Conservation (phyloP, 257 asterid genomes). For the Lycium barbarum region DNA sequence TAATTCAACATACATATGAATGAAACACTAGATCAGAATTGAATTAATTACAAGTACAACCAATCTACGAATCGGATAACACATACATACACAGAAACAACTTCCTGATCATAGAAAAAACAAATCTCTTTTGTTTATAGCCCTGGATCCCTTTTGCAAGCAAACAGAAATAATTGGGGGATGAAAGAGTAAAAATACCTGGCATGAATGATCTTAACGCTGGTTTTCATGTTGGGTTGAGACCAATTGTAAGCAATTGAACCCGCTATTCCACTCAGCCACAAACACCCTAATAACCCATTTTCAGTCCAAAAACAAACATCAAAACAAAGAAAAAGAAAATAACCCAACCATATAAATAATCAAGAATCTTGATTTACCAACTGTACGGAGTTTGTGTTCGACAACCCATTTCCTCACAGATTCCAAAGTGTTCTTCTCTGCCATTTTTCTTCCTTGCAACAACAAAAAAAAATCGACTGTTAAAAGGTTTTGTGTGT, state of each 20-base stretch:
- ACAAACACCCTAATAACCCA: conserved; percentile 44
- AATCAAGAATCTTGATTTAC: conserved; percentile 38
- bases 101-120: background rate
- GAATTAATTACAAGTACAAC: background rate
- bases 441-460: conserved; percentile 49
- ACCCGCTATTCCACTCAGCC: conserved; percentile 73
- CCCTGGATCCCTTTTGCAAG: background rate
- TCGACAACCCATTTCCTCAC: conserved; percentile 81
- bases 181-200: conserved; percentile 46
- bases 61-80: background rate
- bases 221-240: conserved; percentile 87
- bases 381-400: conserved; percentile 85
- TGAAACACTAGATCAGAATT: background rate
- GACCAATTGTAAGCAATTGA: conserved; percentile 96
- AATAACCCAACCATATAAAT: background rate
- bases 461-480: background rate
- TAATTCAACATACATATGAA: background rate
- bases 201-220: conserved; percentile 91
- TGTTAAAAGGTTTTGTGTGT: background rate
- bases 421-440: conserved; percentile 58
- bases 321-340: background rate
- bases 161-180: background rate
- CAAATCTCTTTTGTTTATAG: background rate
- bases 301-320: conserved; percentile 28
- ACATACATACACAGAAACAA: background rate